These are phyloP conservation scores for Blastocystis hominis DNA, from an alignment of 352 stramenopile species.

Conservation along the genomic window DNA sequence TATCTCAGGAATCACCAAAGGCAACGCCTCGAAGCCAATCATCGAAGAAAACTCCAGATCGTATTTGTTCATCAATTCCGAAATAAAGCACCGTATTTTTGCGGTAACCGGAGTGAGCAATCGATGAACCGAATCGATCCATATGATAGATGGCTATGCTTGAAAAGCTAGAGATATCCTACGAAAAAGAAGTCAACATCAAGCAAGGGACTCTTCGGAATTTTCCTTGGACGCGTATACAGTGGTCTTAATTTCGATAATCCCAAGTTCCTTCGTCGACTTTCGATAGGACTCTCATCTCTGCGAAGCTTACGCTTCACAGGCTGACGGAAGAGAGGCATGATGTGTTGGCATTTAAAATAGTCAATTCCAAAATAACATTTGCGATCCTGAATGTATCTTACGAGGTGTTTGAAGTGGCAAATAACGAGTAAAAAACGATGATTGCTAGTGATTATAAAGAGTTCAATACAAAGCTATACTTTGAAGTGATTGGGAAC, in stretches of 20 bases:
- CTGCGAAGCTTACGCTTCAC: background rate
- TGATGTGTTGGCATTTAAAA: background rate
- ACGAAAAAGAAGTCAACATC: background rate
- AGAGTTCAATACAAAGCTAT: background rate
- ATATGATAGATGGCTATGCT: background rate
- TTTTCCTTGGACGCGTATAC: background rate
- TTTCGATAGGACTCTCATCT: background rate
- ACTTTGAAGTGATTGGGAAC: background rate
- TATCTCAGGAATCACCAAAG: background rate
- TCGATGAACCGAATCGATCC: background rate
- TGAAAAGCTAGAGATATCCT: background rate
- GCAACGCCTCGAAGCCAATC: background rate
- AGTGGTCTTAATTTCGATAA: background rate
- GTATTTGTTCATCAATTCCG: background rate
- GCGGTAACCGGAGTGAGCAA: background rate
- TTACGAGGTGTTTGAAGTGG: background rate
- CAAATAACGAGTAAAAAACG: conserved; percentile 1
- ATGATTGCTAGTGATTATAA: conserved; percentile 8
- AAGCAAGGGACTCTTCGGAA: background rate
- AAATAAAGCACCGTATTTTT: background rate
- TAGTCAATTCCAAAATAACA: conserved; percentile 18
- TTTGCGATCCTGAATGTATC: background rate
- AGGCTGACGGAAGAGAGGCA: background rate
- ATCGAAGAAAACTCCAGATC: background rate
- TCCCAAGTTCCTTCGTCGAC: background rate